A percentile compares a stretch with the other conserved stretches of the same genome.
phyloP scores from a whole-genome alignment of 371 early-diverging fungal genomes.

The Mortierella sp. region DNA sequence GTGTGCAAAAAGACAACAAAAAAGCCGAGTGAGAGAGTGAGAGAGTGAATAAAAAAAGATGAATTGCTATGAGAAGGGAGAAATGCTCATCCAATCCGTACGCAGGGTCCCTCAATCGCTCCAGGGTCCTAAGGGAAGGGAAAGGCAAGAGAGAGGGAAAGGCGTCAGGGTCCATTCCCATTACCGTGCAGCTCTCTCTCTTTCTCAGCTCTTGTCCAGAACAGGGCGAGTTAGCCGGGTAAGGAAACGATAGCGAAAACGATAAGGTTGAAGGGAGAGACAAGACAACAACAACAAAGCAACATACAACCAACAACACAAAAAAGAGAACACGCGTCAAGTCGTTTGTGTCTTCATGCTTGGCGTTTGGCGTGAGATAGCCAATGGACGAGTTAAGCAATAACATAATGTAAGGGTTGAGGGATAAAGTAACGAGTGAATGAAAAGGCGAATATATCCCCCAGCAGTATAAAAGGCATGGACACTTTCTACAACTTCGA shows the following conservation, averaged over 20 bases:
- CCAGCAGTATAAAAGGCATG: not conserved
- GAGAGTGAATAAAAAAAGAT: not conserved
- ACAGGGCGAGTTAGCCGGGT: conserved; percentile 4
- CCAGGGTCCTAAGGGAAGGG: not conserved
- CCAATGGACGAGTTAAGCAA: not conserved
- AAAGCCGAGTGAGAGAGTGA: not conserved
- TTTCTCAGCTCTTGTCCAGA: not conserved
- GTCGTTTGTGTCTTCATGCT: not conserved
- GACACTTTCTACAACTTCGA: not conserved
- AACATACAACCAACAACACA: not conserved
- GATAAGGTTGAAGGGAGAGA: not conserved
- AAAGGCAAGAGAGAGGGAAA: no score
- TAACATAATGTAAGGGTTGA: not conserved
- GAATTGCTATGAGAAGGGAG: not conserved
- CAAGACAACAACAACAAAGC: not conserved
- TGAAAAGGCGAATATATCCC: not conserved
- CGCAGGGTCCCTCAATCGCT: conserved; percentile 9
- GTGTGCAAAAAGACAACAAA: not conserved
- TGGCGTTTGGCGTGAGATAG: conserved; percentile 1
- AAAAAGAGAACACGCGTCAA: not conserved
- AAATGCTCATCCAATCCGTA: not conserved
- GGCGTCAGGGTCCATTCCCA: not conserved
- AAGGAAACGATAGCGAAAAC: conserved; percentile 6
- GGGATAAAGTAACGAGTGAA: no score
- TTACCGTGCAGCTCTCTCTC: not conserved